These are phyloP conservation scores for Potentilla sterilis DNA, from an alignment of 306 rosid species.

Conservation along the genomic window DNA sequence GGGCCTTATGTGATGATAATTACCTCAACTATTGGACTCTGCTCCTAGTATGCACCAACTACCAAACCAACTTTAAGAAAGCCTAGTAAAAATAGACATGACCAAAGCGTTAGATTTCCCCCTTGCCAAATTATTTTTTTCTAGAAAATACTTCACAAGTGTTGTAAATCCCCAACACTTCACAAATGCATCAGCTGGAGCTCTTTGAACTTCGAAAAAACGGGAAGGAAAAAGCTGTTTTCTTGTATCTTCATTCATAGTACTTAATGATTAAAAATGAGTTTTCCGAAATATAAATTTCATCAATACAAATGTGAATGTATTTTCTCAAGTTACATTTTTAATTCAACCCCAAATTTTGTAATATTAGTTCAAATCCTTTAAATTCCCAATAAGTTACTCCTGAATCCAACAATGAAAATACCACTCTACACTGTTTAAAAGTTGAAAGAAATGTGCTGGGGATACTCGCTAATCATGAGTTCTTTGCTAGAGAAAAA, in stretches of 20 bases:
- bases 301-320: background rate
- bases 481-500: background rate
- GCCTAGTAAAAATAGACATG: background rate
- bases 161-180: slow-evolving; percentile 1
- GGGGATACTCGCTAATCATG: background rate
- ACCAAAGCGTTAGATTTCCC: background rate
- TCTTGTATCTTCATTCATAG: background rate
- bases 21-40: background rate
- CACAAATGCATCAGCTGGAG: background rate
- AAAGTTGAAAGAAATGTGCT: background rate
- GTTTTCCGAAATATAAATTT: background rate
- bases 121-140: background rate
- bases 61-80: background rate
- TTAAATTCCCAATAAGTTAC: background rate
- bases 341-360: background rate
- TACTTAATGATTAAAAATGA: background rate
- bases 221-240: background rate
- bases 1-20: background rate
- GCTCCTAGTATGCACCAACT: background rate
- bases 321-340: background rate
- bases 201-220: background rate
- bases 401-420: background rate
- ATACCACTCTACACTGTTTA: background rate
- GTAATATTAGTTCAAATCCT: background rate
- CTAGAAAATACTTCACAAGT: background rate